Percentiles rank a stretch among this genome's conserved stretches.
Evolutionary conservation across 257 asterid species (phyloP).

Genomic region (Nicotiana otophora): DNA sequence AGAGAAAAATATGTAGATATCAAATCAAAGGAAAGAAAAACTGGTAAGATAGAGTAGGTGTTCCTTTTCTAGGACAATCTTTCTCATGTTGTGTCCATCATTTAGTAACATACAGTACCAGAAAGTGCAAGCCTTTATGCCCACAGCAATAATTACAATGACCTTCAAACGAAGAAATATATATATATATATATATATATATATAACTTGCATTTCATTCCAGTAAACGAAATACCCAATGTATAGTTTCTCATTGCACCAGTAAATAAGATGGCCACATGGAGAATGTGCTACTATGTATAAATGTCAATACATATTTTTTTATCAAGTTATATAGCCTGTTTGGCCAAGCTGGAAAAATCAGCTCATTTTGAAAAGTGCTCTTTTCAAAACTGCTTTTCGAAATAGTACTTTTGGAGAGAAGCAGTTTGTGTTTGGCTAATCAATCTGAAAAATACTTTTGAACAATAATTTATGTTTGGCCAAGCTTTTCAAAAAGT

Average conservation of each 20-base stretch:
- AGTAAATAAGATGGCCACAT: not conserved
- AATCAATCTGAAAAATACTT: too few species aligned
- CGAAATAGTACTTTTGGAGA: too few species aligned
- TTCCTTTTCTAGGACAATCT: not conserved
- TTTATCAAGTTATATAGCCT: not conserved
- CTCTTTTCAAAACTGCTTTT: too few species aligned
- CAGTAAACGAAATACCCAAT: not conserved
- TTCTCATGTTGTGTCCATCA: not conserved
- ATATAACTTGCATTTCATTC: not conserved
- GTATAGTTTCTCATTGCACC: slow-evolving; percentile 6
- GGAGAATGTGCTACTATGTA: not conserved
- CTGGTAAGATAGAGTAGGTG: not conserved
- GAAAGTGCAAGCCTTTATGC: not conserved
- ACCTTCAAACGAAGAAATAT: not conserved
- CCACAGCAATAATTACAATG: not conserved
- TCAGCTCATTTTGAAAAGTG: too few species aligned
- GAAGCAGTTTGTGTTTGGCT: too few species aligned
- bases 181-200: not conserved
- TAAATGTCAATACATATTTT: not conserved
- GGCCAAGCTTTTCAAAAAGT: too few species aligned
- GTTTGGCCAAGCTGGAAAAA: too few species aligned
- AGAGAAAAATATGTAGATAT: not conserved
- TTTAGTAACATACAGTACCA: not conserved
- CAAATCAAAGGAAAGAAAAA: not conserved
- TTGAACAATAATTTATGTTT: too few species aligned